These are phyloP conservation scores for Aquanectria penicillioides DNA, from an alignment of 2,329 filamentous ascomycete species.

Conservation along the genomic window DNA sequence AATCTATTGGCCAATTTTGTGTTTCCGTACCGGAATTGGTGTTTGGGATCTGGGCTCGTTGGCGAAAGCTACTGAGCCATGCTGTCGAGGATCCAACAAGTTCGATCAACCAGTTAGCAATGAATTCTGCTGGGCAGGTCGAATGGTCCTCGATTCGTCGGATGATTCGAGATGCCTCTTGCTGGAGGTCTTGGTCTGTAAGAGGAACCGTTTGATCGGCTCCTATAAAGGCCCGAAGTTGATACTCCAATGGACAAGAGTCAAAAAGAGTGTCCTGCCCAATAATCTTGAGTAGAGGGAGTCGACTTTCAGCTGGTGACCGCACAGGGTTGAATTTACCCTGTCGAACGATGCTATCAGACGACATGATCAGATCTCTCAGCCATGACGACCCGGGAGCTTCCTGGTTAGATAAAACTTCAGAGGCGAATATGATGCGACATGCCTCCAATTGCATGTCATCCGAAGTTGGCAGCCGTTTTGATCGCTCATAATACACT, in stretches of 20 bases:
- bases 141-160: slow-evolving; percentile 7
- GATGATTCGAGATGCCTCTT: slow-evolving; percentile 15
- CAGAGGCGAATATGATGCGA: slow-evolving; percentile 20
- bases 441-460: slow-evolving; percentile 27
- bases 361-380: slow-evolving; percentile 24
- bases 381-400: slow-evolving; percentile 20
- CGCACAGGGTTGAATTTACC: slow-evolving; percentile 13
- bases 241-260: slow-evolving; percentile 6
- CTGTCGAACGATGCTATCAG: slow-evolving; percentile 2
- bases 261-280: slow-evolving; percentile 17
- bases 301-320: slow-evolving; percentile 8
- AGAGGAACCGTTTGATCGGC: background rate
- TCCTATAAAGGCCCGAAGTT: slow-evolving; percentile 2
- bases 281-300: background rate
- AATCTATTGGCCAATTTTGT: background rate
- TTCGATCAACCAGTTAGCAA: slow-evolving; percentile 9
- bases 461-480: slow-evolving; percentile 4
- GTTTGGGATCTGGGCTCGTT: background rate
- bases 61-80: slow-evolving; percentile 4
- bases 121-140: background rate
- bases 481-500: slow-evolving; percentile 6
- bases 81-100: slow-evolving; percentile 6
- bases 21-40: background rate
- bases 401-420: slow-evolving; percentile 14
- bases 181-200: slow-evolving; percentile 17